A percentile compares a stretch with the other conserved stretches of the same genome.
phyloP scores from a whole-genome alignment of 2,329 filamentous ascomycete species.

The Zelopaecilomyces penicillatus region DNA sequence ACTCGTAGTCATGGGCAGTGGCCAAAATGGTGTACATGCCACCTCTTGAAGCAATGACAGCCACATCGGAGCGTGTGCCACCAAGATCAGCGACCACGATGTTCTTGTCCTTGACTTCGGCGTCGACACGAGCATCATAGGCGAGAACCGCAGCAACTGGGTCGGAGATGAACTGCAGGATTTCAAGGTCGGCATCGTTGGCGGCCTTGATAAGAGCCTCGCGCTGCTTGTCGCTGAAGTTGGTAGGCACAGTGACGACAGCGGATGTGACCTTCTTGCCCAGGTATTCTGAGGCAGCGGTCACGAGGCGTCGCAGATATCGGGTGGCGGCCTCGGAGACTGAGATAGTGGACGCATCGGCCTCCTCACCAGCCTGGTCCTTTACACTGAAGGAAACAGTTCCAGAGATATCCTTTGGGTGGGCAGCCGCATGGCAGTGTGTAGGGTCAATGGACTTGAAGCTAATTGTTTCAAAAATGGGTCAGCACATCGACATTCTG shows the following conservation, averaged over 20 bases:
- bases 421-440: slow-evolving; percentile 86
- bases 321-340: slow-evolving; percentile 78
- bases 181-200: slow-evolving; percentile 72
- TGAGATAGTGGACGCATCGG: slow-evolving; percentile 54
- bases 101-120: slow-evolving; percentile 71
- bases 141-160: slow-evolving; percentile 82
- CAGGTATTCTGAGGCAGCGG: slow-evolving; percentile 82
- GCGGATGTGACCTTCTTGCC: slow-evolving; percentile 92
- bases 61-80: slow-evolving; percentile 84
- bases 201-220: slow-evolving; percentile 70
- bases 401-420: slow-evolving; percentile 67
- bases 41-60: slow-evolving; percentile 81
- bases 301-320: slow-evolving; percentile 72
- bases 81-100: slow-evolving; percentile 88
- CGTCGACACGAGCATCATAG: slow-evolving; percentile 79
- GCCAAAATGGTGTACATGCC: slow-evolving; percentile 95
- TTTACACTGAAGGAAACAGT: slow-evolving; percentile 74
- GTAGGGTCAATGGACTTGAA: slow-evolving; percentile 97
- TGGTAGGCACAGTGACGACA: slow-evolving; percentile 87
- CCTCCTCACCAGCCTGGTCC: slow-evolving; percentile 59
- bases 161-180: slow-evolving; percentile 88
- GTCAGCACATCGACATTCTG: slow-evolving; percentile 2
- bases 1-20: slow-evolving; percentile 91
- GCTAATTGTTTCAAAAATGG: slow-evolving; percentile 24
- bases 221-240: slow-evolving; percentile 84